A percentile compares a stretch with the other conserved stretches of the same genome.
Conservation (phyloP, 345 rosid genomes). For the Eucalyptus coolabah region DNA sequence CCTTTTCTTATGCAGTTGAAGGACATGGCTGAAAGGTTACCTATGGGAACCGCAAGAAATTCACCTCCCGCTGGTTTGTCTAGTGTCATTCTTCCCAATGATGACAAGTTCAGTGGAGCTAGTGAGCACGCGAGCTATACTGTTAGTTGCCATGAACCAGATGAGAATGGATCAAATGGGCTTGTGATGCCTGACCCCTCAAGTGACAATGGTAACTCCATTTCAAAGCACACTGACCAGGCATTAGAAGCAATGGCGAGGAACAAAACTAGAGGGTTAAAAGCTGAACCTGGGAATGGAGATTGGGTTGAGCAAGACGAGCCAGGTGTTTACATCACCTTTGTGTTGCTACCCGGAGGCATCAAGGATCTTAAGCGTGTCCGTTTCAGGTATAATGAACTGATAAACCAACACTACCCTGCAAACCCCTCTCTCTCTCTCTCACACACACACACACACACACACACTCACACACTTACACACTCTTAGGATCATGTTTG, state of each 20-base stretch:
- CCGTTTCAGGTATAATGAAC: constrained; percentile 52
- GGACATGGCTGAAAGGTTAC: constrained; percentile 70
- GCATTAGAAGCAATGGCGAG: constrained; percentile 26
- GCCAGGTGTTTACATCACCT: constrained; percentile 66
- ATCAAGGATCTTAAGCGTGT: constrained; percentile 69
- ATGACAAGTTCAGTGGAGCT: constrained; percentile 3
- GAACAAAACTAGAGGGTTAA: constrained; percentile 20
- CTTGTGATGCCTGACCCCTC: constrained; percentile 21
- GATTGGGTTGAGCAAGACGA: constrained; percentile 73
- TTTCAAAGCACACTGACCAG: constrained; percentile 15
- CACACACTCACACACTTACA: not conserved
- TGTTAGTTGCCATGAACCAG: constrained; percentile 8
- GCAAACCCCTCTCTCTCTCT: not conserved
- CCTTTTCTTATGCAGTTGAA: constrained; percentile 30
- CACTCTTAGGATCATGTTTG: not conserved
- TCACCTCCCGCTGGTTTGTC: constrained; percentile 6
- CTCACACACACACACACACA: not conserved
- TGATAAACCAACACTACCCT: not conserved
- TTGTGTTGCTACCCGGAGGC: constrained; percentile 57
- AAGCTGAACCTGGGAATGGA: constrained; percentile 29
- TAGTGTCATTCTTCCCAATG: constrained; percentile 16
- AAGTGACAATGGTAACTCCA: constrained; percentile 10
- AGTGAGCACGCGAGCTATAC: constrained; percentile 12
- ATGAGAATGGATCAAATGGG: constrained; percentile 17
- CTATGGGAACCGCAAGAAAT: constrained; percentile 28